Percentiles rank a stretch among this genome's conserved stretches.
These are phyloP conservation scores for Candida taoyuanica DNA, from an alignment of 805 yeast genomes.

Conservation along the genomic window DNA sequence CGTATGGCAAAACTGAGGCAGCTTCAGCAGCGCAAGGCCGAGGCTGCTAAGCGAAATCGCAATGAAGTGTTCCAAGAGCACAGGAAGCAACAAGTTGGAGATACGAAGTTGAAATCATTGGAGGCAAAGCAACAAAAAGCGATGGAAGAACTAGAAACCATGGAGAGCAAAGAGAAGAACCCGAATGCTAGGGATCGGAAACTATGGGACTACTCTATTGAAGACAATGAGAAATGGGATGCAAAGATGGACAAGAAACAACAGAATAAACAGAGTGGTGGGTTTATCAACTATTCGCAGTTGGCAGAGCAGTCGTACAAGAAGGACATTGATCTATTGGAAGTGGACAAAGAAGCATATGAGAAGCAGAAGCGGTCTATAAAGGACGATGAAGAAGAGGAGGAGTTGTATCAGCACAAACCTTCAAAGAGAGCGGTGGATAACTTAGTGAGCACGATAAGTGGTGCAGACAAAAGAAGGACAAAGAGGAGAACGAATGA, in stretches of 20 bases:
- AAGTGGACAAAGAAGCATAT: constrained; percentile 40
- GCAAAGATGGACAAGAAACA: constrained; percentile 31
- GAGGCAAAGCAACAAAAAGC: constrained; percentile 34
- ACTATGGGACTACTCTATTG: constrained; percentile 55
- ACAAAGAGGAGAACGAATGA: constrained; percentile 37
- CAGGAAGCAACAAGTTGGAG: constrained; percentile 24
- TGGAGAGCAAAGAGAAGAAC: constrained; percentile 29
- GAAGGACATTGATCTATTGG: constrained; percentile 42
- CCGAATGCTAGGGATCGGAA: constrained; percentile 38
- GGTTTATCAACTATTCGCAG: constrained; percentile 45
- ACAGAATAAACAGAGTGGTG: constrained; percentile 30
- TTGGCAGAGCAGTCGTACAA: constrained; percentile 59
- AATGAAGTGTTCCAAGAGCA: constrained; percentile 35
- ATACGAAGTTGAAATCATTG: constrained; percentile 24
- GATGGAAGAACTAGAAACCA: constrained; percentile 33
- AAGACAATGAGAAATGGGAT: constrained; percentile 64
- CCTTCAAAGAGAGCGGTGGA: constrained; percentile 35
- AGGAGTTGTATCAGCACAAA: constrained; percentile 28
- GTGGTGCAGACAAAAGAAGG: constrained; percentile 25
- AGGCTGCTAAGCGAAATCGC: constrained; percentile 30
- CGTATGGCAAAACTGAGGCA: constrained; percentile 25
- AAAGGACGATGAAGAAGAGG: constrained; percentile 16
- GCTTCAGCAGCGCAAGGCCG: constrained; percentile 27
- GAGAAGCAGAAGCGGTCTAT: constrained; percentile 30
- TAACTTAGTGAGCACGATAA: constrained; percentile 28